A percentile compares a stretch with the other conserved stretches of the same genome.
Evolutionary conservation across 2,329 filamentous ascomycete genomes (phyloP).

Genomic region (Stagonosporopsis tanaceti): DNA sequence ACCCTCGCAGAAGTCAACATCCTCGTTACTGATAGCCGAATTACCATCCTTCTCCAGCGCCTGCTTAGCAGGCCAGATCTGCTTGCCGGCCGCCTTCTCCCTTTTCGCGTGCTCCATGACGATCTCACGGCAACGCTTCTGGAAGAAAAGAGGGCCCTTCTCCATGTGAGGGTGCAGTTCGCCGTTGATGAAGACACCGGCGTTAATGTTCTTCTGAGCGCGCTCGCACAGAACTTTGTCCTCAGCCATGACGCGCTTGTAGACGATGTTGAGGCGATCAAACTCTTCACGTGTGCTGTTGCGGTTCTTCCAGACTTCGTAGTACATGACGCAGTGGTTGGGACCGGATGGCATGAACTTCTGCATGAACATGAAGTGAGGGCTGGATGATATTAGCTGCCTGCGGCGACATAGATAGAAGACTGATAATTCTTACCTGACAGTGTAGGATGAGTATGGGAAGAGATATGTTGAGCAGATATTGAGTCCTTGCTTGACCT

Average conservation of each 20-base stretch:
- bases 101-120: slow-evolving; percentile 58
- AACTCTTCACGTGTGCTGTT: slow-evolving; percentile 67
- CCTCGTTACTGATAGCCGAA: slow-evolving; percentile 32
- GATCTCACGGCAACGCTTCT: slow-evolving; percentile 59
- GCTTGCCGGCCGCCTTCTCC: slow-evolving; percentile 55
- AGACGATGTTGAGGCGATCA: slow-evolving; percentile 64
- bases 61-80: slow-evolving; percentile 63
- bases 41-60: slow-evolving; percentile 30
- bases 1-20: slow-evolving; percentile 40
- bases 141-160: slow-evolving; percentile 66
- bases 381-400: slow-evolving; percentile 23
- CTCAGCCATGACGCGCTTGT: slow-evolving; percentile 70
- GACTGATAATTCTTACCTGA: slow-evolving; percentile 31
- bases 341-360: slow-evolving; percentile 66
- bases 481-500: slow-evolving; percentile 35
- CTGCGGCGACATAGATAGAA: neutral
- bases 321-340: slow-evolving; percentile 63
- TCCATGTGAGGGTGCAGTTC: slow-evolving; percentile 69
- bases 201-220: slow-evolving; percentile 68
- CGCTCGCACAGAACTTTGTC: slow-evolving; percentile 69
- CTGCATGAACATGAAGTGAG: slow-evolving; percentile 69
- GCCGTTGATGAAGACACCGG: slow-evolving; percentile 68
- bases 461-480: slow-evolving; percentile 45
- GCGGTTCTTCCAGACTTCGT: slow-evolving; percentile 70
- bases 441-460: slow-evolving; percentile 42